Evolutionary conservation across 352 stramenopile genomes (phyloP), one percentile per base, ranked within the genome.

Genomic region (Globisporangium spinosum): DNA sequence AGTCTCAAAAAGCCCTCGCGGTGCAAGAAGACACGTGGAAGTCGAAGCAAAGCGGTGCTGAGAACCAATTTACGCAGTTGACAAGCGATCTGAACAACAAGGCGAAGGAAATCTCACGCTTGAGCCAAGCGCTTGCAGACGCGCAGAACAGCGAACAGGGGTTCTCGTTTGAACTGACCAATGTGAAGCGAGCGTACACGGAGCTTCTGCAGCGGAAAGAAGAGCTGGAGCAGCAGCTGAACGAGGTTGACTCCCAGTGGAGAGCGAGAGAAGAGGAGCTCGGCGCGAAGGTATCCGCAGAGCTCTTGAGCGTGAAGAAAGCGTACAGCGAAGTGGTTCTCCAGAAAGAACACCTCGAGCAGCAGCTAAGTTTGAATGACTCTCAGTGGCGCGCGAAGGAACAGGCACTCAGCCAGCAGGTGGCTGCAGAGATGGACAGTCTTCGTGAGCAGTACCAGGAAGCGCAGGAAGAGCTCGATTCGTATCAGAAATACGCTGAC

Each of bases 401-500:
- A 13, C 69, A 78, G 34, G 73, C 84, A 10, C 64, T 84, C 2
- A 55, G 60, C 40, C 20, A 66, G n/a, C 75, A 81, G 27, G 57
- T 54, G 2, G 17, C 55, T 2, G 61, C 69, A 25, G 77, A 89
- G 62, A 64, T 86, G 60, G 64, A 82, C 15, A 79, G 57, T 9
- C 45, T 89, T 29, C 73, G 74, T 17, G 75, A 82, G 49, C 73
- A 89, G 58, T 76, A 74, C 56, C 70, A 75, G 15, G 75, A 82
- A 38, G 75, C 74, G 0, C 79, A 89, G 54, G 67, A 78, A 54
- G 78, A 89, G 54, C 72, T 91, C 6, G 76, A 87, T 17, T 59
- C 69, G 47, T 83, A 77, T 60, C 75, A 88, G 62, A 78, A 80
- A 47, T 84, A 76, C 40, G 83, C 77, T 5, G 75, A 87, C 23